A percentile compares a stretch with the other conserved stretches of the same genome.
Conservation (phyloP, 768 basidiomycete genomes). For the Podaxis mareebaensis region DNA sequence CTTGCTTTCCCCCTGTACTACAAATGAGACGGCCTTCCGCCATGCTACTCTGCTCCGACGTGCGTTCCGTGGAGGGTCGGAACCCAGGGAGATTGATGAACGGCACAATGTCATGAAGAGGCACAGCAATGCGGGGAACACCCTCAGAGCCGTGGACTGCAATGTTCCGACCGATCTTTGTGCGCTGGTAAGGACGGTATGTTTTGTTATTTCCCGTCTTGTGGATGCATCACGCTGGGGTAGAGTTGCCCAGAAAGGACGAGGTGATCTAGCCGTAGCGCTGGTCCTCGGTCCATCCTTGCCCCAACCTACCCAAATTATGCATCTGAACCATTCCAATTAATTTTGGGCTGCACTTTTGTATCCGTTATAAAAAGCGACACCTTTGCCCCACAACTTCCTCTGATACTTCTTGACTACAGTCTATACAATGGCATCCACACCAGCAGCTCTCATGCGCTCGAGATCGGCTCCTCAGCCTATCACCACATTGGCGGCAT, state of each 20-base stretch:
- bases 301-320: slow-evolving; percentile 15
- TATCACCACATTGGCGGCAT: slow-evolving; percentile 18
- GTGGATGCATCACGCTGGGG: slow-evolving; percentile 9
- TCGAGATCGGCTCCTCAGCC: slow-evolving; percentile 33
- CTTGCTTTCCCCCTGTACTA: too few species aligned
- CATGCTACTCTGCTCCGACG: too few species aligned
- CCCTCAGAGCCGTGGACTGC: neutral
- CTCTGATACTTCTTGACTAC: neutral
- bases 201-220: neutral
- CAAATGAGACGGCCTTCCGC: neutral
- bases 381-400: neutral
- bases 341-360: neutral
- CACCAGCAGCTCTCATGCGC: slow-evolving; percentile 25
- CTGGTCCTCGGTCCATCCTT: neutral
- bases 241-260: slow-evolving; percentile 10
- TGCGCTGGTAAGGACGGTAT: neutral
- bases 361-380: slow-evolving; percentile 3
- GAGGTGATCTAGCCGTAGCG: slow-evolving; percentile 2
- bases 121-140: neutral
- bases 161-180: neutral
- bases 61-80: too few species aligned
- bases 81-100: neutral
- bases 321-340: slow-evolving; percentile 2
- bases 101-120: too few species aligned
- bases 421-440: slow-evolving; percentile 2